Evolutionary conservation across 768 basidiomycete species (phyloP), one percentile per base, ranked within the genome.

Genomic region (Lanmaoa pseudosensibilis): DNA sequence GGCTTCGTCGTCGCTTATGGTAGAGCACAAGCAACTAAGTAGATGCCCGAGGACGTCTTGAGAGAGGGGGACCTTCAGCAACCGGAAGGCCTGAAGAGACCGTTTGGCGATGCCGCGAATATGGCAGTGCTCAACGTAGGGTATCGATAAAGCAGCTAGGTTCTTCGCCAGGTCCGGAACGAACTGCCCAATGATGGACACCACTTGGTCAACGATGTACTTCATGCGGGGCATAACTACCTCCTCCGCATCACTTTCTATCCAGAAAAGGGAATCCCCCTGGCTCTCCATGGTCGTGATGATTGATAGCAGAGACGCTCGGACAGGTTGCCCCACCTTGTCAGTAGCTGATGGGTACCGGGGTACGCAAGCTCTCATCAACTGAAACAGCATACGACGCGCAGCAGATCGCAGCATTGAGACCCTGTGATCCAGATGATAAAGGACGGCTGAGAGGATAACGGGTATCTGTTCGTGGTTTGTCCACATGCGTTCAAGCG

Each of bases 11-110:
- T 85, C 86, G 2, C 92, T 85, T 38, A 96, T 83, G 11, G 90
- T 92, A 64, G 87, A 90, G 16, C 92, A 92, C 9, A 96, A 75
- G 27, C 94, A 83, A 32, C 89, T 90, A 4, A 98, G 79, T 23
- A 95, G 78, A 46, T 88, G 80, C 2, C 90, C 89, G 18, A 97
- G 78, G 70, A 91, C 87, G 9, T 79, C 73, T 54, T 86, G 83
- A 50, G 83, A 85, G 39, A 92, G 80, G 27, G 80, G 77, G 0
- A 92, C 88, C 66, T 85, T 82, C 21, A 97, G 76, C 1, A 88
- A 83, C 37, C 92, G 86, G 73, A 92, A 94, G n/a, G 94, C 78
- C 69, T 97, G 94, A 56, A 97, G 77, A 11, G 94, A 95, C 33
- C 94, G 83, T 74, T 90, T 92, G 3, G 95, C 93, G 19, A 86